Conservation (phyloP, 208 protist genomes). For the Naegleria gruberi region DNA sequence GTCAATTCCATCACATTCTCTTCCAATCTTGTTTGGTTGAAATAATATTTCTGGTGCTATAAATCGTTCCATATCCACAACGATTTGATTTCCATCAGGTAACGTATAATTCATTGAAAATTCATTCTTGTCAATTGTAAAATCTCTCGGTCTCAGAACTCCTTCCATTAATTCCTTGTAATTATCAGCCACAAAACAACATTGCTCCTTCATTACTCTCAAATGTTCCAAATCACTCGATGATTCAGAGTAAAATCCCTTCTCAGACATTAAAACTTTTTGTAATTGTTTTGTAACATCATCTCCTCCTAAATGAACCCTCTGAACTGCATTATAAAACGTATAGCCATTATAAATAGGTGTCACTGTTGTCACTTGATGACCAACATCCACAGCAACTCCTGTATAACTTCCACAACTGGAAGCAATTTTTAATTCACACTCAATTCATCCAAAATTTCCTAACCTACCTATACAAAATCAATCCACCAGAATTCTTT, state of each 20-base stretch:
- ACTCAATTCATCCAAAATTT: too few species aligned
- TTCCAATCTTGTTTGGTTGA: constrained; percentile 59
- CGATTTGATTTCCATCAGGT: constrained; percentile 67
- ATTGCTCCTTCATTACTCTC: constrained; percentile 53
- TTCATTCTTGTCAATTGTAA: not conserved
- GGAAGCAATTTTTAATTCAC: too few species aligned
- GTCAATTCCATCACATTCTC: not conserved
- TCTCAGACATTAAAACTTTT: not conserved
- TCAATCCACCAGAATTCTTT: not conserved
- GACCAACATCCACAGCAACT: not conserved
- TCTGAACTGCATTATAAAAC: not conserved
- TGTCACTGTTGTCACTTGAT: not conserved
- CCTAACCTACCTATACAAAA: too few species aligned
- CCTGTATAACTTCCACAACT: not conserved
- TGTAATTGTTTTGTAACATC: not conserved
- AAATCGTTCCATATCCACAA: constrained; percentile 71
- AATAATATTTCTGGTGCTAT: constrained; percentile 90
- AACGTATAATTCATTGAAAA: not conserved
- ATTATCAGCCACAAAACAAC: constrained; percentile 56
- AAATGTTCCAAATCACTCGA: not conserved
- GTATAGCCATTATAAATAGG: not conserved
- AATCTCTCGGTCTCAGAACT: not conserved
- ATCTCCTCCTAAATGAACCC: not conserved
- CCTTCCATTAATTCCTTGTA: constrained; percentile 30
- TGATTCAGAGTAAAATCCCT: not conserved